Percentiles rank a stretch among this genome's conserved stretches.
phyloP scores from a whole-genome alignment of 495 filamentous ascomycete genomes.

The Penicillium bialowiezense region DNA sequence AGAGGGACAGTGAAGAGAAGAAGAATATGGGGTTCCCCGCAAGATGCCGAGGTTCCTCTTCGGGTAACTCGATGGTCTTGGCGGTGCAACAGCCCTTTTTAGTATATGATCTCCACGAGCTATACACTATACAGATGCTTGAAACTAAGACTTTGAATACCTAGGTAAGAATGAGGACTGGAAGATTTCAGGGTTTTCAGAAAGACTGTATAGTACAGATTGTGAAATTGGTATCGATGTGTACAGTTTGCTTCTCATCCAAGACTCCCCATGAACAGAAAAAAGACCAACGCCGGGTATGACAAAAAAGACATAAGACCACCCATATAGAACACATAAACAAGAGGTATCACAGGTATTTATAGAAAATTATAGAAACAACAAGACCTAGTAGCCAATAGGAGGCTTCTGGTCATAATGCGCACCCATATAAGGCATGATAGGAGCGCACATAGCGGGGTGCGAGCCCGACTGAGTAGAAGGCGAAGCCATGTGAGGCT shows the following conservation, averaged over 20 bases:
- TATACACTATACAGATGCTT: too few species aligned
- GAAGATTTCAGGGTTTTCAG: too few species aligned
- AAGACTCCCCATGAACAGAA: slow-evolving; percentile 4
- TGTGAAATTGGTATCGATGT: slow-evolving; percentile 12
- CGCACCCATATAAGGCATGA: slow-evolving; percentile 28
- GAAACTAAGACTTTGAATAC: too few species aligned
- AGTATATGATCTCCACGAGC: too few species aligned
- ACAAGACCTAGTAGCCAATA: slow-evolving; percentile 20
- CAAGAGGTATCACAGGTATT: slow-evolving; percentile 16
- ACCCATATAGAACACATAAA: slow-evolving; percentile 15
- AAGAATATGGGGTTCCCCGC: slow-evolving; percentile 15
- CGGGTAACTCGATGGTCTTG: slow-evolving; percentile 16
- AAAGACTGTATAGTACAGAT: background rate
- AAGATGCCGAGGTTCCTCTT: slow-evolving; percentile 30
- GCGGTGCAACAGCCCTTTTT: too few species aligned
- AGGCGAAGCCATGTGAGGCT: slow-evolving; percentile 19
- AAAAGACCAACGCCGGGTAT: slow-evolving; percentile 18
- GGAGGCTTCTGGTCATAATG: slow-evolving; percentile 21
- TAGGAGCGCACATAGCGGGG: slow-evolving; percentile 32
- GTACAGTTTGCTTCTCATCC: slow-evolving; percentile 6
- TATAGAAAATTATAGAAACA: background rate
- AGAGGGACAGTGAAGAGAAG: background rate
- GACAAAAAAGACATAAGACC: slow-evolving; percentile 10
- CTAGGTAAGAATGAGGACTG: too few species aligned
- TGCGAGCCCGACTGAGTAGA: slow-evolving; percentile 25